phyloP scores from a whole-genome alignment of 345 rosid species.

The Sisymbrium irio region DNA sequence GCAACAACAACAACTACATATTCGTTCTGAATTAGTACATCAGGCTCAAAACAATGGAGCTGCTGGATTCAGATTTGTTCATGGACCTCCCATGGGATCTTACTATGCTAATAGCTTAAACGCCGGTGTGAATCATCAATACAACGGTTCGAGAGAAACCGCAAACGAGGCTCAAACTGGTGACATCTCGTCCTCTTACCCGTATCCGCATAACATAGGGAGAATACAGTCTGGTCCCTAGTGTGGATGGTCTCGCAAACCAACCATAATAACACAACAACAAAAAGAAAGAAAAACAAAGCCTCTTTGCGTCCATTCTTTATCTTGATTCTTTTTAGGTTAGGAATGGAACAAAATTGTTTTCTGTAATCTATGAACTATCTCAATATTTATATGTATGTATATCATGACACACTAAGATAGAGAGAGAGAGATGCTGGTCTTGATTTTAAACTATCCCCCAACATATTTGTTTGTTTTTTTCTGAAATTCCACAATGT shows the following conservation, averaged over 20 bases:
- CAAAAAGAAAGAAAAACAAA: background rate
- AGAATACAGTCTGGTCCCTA: conserved; percentile 76
- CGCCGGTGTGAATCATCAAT: conserved; percentile 48
- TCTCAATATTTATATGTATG: background rate
- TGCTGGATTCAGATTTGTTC: conserved; percentile 51
- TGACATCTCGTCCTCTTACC: conserved; percentile 53
- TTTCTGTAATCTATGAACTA: conserved; percentile 20
- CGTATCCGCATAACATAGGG: conserved; percentile 64
- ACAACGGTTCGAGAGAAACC: conserved; percentile 45
- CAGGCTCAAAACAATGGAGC: conserved; percentile 40
- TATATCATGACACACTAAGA: conserved; percentile 16
- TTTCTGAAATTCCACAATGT: background rate
- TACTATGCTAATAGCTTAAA: conserved; percentile 51
- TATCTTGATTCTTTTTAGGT: conserved; percentile 27
- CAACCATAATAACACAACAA: background rate
- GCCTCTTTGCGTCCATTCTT: conserved; percentile 21
- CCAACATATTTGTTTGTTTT: conserved; percentile 16
- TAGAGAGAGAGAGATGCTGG: conserved; percentile 12
- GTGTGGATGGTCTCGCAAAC: conserved; percentile 18
- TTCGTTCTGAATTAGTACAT: conserved; percentile 38
- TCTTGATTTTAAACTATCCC: conserved; percentile 14
- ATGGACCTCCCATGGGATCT: conserved; percentile 43
- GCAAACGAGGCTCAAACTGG: conserved; percentile 41
- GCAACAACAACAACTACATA: conserved; percentile 34
- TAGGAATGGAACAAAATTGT: conserved; percentile 25